phyloP scores from a whole-genome alignment of 2,329 filamentous ascomycete genomes.

The Stromatinia cepivora region DNA sequence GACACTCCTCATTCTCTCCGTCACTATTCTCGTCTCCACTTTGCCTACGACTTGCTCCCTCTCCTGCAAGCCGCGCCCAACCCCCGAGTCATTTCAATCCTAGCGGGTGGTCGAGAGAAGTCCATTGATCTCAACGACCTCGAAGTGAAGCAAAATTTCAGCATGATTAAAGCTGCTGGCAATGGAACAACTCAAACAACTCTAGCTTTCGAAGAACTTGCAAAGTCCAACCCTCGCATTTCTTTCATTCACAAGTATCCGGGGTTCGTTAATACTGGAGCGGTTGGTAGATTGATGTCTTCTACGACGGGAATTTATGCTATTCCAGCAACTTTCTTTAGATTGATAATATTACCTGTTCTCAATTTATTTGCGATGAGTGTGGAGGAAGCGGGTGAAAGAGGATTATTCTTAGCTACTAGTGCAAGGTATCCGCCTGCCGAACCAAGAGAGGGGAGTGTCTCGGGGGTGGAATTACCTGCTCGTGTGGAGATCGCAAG shows the following conservation, averaged over 20 bases:
- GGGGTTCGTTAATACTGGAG: slow-evolving; percentile 38
- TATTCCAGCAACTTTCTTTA: slow-evolving; percentile 30
- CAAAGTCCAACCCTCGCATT: slow-evolving; percentile 46
- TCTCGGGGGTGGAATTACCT: slow-evolving; percentile 26
- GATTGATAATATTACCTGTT: slow-evolving; percentile 36
- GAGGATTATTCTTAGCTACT: slow-evolving; percentile 44
- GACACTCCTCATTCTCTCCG: slow-evolving; percentile 52
- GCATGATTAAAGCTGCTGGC: slow-evolving; percentile 45
- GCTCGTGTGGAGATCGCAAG: slow-evolving; percentile 32
- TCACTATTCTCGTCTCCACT: slow-evolving; percentile 59
- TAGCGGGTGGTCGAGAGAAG: slow-evolving; percentile 54
- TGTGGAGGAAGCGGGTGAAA: slow-evolving; percentile 43
- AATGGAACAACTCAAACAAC: slow-evolving; percentile 54
- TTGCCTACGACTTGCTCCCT: slow-evolving; percentile 58
- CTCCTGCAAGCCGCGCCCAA: slow-evolving; percentile 48
- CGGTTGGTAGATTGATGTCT: slow-evolving; percentile 37
- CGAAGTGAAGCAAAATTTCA: slow-evolving; percentile 41
- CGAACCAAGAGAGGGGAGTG: slow-evolving; percentile 29
- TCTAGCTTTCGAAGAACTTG: slow-evolving; percentile 51
- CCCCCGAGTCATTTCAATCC: slow-evolving; percentile 55
- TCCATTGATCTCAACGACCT: slow-evolving; percentile 50
- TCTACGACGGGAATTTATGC: slow-evolving; percentile 33
- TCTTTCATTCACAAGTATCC: slow-evolving; percentile 46
- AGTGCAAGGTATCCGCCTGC: slow-evolving; percentile 40
- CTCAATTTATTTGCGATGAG: slow-evolving; percentile 38